These are phyloP conservation scores for Pleurotus salmoneostramineus DNA, from an alignment of 768 basidiomycete genomes.

Conservation along the genomic window DNA sequence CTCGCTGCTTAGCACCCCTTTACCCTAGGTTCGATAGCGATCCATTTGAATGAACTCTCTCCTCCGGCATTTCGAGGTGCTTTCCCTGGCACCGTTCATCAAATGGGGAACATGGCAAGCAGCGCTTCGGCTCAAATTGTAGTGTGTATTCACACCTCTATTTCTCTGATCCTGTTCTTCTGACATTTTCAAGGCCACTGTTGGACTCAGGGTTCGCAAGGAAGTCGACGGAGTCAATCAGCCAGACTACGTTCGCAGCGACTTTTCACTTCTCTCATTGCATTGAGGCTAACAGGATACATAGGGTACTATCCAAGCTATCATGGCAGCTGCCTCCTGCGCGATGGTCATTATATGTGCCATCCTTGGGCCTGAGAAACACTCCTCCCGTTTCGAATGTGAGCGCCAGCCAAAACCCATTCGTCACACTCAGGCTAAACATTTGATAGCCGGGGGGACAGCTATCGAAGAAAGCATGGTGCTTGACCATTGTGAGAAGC, in stretches of 20 bases:
- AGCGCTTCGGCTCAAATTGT: constrained; percentile 14
- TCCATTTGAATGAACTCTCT: constrained; percentile 59
- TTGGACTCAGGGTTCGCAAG: constrained; percentile 8
- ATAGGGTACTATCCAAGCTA: constrained; percentile 14
- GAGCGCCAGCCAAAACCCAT: not conserved
- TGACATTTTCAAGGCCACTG: constrained; percentile 6
- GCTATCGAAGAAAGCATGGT: constrained; percentile 2
- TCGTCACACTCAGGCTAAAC: not conserved
- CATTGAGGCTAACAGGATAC: not conserved
- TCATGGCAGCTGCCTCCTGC: constrained; percentile 13
- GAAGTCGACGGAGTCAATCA: constrained; percentile 9
- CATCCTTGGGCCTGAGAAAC: constrained; percentile 14
- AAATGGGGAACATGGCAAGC: constrained; percentile 45
- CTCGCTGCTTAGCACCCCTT: not conserved
- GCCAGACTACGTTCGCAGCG: constrained; percentile 11
- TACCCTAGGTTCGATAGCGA: constrained; percentile 27
- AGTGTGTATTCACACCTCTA: not conserved
- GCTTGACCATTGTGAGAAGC: not conserved
- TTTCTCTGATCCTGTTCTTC: not conserved
- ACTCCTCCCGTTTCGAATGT: constrained; percentile 12
- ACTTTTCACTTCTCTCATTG: not conserved
- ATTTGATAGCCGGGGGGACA: not conserved
- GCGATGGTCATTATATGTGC: constrained; percentile 8
- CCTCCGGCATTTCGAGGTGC: constrained; percentile 67
- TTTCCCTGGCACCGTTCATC: constrained; percentile 65